Evolutionary conservation across 2,329 filamentous ascomycete species (phyloP).

Genomic region (Talaromyces verruculosus): DNA sequence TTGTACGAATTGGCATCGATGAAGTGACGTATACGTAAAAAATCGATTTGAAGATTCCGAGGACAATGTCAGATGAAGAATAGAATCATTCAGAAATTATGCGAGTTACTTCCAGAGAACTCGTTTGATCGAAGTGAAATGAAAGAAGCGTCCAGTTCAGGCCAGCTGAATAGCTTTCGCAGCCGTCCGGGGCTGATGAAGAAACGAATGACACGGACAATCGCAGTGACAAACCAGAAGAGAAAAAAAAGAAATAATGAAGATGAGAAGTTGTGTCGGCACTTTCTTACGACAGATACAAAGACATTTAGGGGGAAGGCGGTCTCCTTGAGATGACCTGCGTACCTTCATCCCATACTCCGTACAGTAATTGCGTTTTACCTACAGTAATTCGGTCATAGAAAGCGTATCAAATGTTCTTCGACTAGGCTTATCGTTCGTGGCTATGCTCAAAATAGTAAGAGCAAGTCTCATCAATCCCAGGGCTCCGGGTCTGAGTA

Average conservation of each 20-base stretch:
- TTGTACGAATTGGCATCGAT: slow-evolving; percentile 9
- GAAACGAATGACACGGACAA: slow-evolving; percentile 17
- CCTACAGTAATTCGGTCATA: neutral
- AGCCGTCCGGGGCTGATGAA: slow-evolving; percentile 14
- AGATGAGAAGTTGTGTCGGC: neutral
- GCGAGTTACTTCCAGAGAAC: slow-evolving; percentile 14
- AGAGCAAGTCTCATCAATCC: neutral
- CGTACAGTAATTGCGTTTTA: neutral
- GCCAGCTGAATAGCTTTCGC: slow-evolving; percentile 20
- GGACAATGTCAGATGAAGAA: neutral
- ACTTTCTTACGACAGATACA: neutral
- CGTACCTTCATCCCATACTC: neutral
- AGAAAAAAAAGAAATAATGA: neutral
- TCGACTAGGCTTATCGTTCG: neutral
- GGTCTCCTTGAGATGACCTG: neutral
- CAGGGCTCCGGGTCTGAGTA: slow-evolving; percentile 9
- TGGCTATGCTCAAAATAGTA: slow-evolving; percentile 12
- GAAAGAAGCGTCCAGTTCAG: slow-evolving; percentile 12
- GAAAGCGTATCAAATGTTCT: neutral
- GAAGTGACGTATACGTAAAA: neutral
- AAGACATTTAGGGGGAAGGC: neutral
- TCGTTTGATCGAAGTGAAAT: slow-evolving; percentile 1
- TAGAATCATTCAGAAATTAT: neutral
- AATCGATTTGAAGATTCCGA: neutral
- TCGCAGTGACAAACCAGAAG: neutral